A percentile compares a stretch with the other conserved stretches of the same genome.
phyloP scores from a whole-genome alignment of 495 filamentous ascomycete species.

The Podospora australis region DNA sequence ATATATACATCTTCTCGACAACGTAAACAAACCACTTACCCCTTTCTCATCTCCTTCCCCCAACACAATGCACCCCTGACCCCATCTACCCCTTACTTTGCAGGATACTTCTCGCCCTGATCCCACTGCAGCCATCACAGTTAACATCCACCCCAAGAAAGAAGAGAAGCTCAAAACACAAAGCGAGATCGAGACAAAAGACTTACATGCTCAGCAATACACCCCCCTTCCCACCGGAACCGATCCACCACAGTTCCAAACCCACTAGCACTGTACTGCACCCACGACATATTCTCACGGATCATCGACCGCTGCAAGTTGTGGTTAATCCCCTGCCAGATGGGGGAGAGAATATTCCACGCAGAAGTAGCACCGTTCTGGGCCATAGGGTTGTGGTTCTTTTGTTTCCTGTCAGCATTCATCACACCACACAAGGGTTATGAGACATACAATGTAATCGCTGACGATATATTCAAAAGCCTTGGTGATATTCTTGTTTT shows the following conservation, averaged over 20 bases:
- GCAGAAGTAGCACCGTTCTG: conserved; percentile 33
- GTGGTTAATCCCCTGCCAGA: conserved; percentile 25
- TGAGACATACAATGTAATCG: conserved; percentile 30
- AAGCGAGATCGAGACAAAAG: neutral
- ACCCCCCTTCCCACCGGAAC: conserved; percentile 34
- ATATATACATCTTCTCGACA: neutral
- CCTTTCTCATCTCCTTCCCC: neutral
- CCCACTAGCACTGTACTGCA: conserved; percentile 23
- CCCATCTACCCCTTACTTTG: neutral
- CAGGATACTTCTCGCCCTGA: conserved; percentile 9
- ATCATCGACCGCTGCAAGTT: conserved; percentile 26
- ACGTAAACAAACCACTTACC: neutral
- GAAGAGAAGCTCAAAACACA: neutral
- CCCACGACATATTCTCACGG: conserved; percentile 28
- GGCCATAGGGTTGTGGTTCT: conserved; percentile 37
- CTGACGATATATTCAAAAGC: conserved; percentile 32
- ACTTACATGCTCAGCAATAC: conserved; percentile 38
- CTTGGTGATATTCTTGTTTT: conserved; percentile 29
- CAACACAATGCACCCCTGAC: too few relatives aligned
- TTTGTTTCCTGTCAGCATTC: neutral
- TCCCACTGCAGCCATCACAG: conserved; percentile 6
- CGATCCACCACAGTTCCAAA: conserved; percentile 33
- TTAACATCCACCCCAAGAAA: neutral
- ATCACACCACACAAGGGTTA: neutral
- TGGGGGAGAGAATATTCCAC: conserved; percentile 27